These are phyloP conservation scores for Xylaria intraflava DNA, from an alignment of 495 filamentous ascomycete species.

Conservation along the genomic window DNA sequence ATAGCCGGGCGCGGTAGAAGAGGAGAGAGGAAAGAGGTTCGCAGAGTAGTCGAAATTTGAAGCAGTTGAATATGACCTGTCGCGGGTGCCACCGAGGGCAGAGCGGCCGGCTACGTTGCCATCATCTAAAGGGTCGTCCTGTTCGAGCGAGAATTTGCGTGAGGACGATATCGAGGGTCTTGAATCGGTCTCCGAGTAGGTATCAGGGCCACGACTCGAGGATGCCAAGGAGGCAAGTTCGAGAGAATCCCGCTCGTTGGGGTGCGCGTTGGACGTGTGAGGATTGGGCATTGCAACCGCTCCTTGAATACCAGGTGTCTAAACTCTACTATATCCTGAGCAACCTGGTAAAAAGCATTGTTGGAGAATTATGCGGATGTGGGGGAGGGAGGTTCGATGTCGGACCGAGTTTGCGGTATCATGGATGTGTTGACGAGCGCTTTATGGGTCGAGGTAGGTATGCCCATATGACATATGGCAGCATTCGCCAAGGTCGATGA, in stretches of 20 bases:
- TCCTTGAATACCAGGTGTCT: not conserved
- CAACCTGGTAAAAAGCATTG: not conserved
- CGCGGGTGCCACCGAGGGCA: slow-evolving; percentile 42
- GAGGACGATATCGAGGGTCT: slow-evolving; percentile 83
- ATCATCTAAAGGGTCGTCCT: slow-evolving; percentile 69
- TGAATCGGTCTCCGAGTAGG: slow-evolving; percentile 60
- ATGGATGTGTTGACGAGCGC: not conserved
- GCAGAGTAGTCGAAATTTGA: slow-evolving; percentile 91
- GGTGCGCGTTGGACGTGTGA: slow-evolving; percentile 41
- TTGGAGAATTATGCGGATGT: not conserved
- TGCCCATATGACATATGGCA: not conserved
- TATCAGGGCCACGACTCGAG: slow-evolving; percentile 56
- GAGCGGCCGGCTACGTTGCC: slow-evolving; percentile 37
- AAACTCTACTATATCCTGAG: slow-evolving; percentile 8
- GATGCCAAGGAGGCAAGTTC: slow-evolving; percentile 92
- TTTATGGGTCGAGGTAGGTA: not conserved
- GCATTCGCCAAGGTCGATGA: slow-evolving; percentile 5
- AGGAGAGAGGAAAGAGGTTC: slow-evolving; percentile 88
- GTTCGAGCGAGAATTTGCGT: slow-evolving; percentile 80
- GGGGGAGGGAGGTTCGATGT: not conserved
- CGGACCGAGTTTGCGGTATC: not conserved
- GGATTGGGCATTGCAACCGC: slow-evolving; percentile 35
- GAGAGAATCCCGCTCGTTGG: slow-evolving; percentile 74
- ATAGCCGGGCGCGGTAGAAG: slow-evolving; percentile 69
- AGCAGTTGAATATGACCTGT: slow-evolving; percentile 76